Evolutionary conservation across 768 basidiomycete genomes (phyloP), one percentile per base, ranked within the genome.

Genomic region (Calvatia gigantea): DNA sequence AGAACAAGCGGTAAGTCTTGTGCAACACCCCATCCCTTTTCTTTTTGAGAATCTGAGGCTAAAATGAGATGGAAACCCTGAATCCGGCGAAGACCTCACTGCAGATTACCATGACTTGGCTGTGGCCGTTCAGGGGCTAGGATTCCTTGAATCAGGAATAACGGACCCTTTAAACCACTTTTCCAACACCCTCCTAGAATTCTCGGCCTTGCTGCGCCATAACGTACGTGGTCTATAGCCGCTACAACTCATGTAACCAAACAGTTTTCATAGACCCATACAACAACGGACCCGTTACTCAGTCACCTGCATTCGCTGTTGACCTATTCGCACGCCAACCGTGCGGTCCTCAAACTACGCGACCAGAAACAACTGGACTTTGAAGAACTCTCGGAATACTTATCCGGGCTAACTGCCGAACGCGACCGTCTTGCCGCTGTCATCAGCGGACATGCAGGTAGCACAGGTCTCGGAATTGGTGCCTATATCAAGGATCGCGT

Each of bases 291-390:
- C 65, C 94, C 95, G 4, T 89, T 97, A 70, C 83, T 98, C 35
- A 73, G 86, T 27, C 93, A 96, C 65, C 76, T 98, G 1, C 94
- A 97, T 65, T 93, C 94, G 2, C 78, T 98, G 5, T 76, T 94
- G n/a, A 81, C 86, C n/a, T 98, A 98, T 70, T 92, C 94, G 2
- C 86, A 93, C 66, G 87, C 91, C 28, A 96, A 98, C 62, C 87
- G 92, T 49, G 85, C 89, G n/a, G 93, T 98, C 19, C 81, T 99
- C 61, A 96, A 92, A 70, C 80, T 97, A 28, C 86, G 97, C 42
- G 97, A 98, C 68, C 97, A 98, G 72, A 99, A 98, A 70, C 97
- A 99, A 69, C 83, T 98, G 53, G 97, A 99, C 67, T 96, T 98
- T 60, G 97, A 99, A 71, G 96, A 98, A 68, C 81, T 98, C 7